Conservation (phyloP, 306 rosid genomes). For the Castanea crenata region DNA sequence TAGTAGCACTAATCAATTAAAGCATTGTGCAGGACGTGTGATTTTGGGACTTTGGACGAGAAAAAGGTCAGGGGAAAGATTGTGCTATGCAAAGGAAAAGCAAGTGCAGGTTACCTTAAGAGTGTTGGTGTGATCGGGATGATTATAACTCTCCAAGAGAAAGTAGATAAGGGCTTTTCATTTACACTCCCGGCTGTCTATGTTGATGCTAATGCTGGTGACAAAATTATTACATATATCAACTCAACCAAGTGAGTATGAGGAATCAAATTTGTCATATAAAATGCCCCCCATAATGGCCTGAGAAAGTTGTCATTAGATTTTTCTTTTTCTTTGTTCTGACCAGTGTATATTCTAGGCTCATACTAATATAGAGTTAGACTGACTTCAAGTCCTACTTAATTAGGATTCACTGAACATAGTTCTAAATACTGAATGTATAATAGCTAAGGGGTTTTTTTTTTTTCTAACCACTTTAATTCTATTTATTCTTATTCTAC, state of each 20-base stretch:
- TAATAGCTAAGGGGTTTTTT: no score
- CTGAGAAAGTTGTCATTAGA: no score
- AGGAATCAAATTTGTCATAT: no score
- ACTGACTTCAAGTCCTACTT: no score
- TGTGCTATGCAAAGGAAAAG: conserved; percentile 51
- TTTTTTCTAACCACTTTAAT: no score
- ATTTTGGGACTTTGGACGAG: conserved; percentile 41
- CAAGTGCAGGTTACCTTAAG: conserved; percentile 36
- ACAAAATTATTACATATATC: conserved; percentile 46
- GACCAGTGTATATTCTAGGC: no score
- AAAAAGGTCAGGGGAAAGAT: conserved; percentile 62
- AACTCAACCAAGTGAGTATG: conserved; percentile 60
- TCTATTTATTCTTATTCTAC: no score
- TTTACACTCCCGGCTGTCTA: conserved; percentile 44
- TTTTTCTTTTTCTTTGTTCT: no score
- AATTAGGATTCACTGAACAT: no score
- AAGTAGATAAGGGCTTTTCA: conserved; percentile 29
- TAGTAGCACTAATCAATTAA: not conserved
- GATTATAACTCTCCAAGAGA: conserved; percentile 32
- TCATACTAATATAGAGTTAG: no score
- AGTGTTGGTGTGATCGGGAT: conserved; percentile 53
- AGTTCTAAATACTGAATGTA: no score
- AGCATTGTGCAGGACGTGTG: conserved; percentile 56
- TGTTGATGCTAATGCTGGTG: conserved; percentile 35
- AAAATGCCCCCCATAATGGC: no score